Evolutionary conservation across 1,139 yeast species (phyloP).

Genomic region (Candida freyschussii): DNA sequence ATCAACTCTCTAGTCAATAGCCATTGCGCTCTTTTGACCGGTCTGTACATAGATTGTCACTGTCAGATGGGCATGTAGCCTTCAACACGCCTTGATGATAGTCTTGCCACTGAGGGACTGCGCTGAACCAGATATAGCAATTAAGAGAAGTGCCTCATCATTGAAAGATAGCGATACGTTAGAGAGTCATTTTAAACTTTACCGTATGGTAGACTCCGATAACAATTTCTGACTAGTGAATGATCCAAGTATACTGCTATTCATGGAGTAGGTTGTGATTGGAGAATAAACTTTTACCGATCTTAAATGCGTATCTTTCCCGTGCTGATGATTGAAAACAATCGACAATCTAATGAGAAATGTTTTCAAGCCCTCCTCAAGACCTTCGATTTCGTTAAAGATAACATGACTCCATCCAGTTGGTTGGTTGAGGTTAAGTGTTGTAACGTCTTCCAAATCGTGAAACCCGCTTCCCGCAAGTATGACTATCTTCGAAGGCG

Average conservation of each 20-base stretch:
- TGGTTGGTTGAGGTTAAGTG: constrained; percentile 63
- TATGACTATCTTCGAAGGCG: constrained; percentile 71
- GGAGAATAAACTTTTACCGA: constrained; percentile 58
- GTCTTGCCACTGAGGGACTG: no score
- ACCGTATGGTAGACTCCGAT: constrained; percentile 32
- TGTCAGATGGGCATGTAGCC: no score
- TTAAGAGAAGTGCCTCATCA: no score
- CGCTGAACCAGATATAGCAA: no score
- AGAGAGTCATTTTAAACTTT: constrained; percentile 3
- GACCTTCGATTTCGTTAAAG: constrained; percentile 53
- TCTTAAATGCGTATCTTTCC: constrained; percentile 90
- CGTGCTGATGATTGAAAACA: constrained; percentile 85
- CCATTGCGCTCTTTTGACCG: no score
- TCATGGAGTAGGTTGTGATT: constrained; percentile 21
- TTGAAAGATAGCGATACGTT: no score
- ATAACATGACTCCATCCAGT: constrained; percentile 82
- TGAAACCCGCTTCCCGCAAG: constrained; percentile 84
- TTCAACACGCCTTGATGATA: no score
- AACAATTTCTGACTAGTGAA: constrained; percentile 31
- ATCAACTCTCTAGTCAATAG: no score
- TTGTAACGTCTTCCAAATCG: constrained; percentile 72
- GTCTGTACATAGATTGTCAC: no score
- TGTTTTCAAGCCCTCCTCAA: constrained; percentile 60
- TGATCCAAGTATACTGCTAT: constrained; percentile 24
- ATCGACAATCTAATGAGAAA: constrained; percentile 68